Base-by-base conservation (phyloP, 495 filamentous ascomycete genomes). In the Neurospora intermedia region DNA sequence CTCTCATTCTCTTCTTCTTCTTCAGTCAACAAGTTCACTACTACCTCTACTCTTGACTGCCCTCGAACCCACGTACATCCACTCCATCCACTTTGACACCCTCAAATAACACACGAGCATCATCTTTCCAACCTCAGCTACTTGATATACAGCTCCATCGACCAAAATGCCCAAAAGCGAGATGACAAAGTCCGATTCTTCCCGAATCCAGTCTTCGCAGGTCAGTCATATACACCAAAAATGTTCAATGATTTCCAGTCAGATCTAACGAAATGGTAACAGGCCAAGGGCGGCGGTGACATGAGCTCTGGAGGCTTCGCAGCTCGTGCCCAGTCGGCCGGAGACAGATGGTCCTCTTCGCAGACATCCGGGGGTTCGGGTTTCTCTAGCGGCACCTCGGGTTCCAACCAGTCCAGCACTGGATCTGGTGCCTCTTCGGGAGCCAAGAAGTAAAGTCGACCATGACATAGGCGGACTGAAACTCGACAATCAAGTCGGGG, bases 261-360 rank as follows among this genome's bases (percentile, higher is more conserved):
- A 31, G 2, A 2, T 31, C 27, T 62, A 62, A 62, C 54, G 13
- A 27, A 13, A 59, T 31, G 27, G 2, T 31, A 48, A 59, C 2
- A 59, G 48, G 48, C 48, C 15, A 59, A 86, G 48, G 4, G 48
- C 23, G 48, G 23, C 6, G 13, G 48, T 59, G 3, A 59, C 6
- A 59, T 59, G 23, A 59, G 48, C 48, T 59, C 48, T 13, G 23
- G 23, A 31, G 48, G 48, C 48, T 59, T 59, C 5, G 23, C 48
- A 59, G 11, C 48, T 16, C 48, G 48, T 16, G 23, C 48, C 0
- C 23, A 59, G 23, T 2, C 0, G 5, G 11, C 48, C 6, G 23
- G 23, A 59, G 23, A 59, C 13, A 59, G 6, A 59, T 31, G 0
- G 48, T 23, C 20, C 5, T 11, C 48, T 31, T 31, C 48, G 48